Conservation (phyloP, 2,329 filamentous ascomycete genomes). For the Trichoderma koningiopsis region DNA sequence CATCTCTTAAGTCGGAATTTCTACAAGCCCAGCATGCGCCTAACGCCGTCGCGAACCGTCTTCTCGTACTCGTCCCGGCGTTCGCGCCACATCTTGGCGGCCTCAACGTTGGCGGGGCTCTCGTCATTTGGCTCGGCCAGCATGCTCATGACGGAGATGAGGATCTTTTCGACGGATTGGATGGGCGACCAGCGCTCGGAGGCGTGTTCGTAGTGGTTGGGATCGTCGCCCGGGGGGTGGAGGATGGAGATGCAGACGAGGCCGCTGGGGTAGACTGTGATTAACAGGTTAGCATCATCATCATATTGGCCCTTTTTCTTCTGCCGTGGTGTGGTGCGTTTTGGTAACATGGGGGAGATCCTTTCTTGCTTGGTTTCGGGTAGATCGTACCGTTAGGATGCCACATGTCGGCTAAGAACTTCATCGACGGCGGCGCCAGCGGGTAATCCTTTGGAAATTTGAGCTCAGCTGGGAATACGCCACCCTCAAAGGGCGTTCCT, state of each 20-base stretch:
- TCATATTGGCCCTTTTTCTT: not conserved
- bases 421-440: conserved; percentile 94
- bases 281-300: not conserved
- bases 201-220: conserved; percentile 96
- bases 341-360: too few relatives aligned
- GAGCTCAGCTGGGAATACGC: conserved; percentile 91
- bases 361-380: not conserved
- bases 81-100: conserved; percentile 94
- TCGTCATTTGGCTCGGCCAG: conserved; percentile 96
- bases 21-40: conserved; percentile 73
- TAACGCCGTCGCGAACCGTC: conserved; percentile 80
- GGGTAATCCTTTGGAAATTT: conserved; percentile 96
- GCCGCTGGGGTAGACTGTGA: conserved; percentile 81
- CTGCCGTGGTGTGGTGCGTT: too few relatives aligned
- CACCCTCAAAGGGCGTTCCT: conserved; percentile 93
- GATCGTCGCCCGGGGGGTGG: conserved; percentile 93
- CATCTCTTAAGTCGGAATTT: not conserved
- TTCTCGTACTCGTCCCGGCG: conserved; percentile 80
- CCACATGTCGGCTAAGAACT: conserved; percentile 90
- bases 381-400: conserved; percentile 80
- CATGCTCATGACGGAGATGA: conserved; percentile 98
- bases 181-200: conserved; percentile 96
- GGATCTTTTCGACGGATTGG: conserved; percentile 95
- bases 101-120: conserved; percentile 93
- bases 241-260: conserved; percentile 98